Evolutionary conservation across 495 filamentous ascomycete genomes (phyloP), one percentile per base, ranked within the genome.

Genomic region (Aspergillus leporis): DNA sequence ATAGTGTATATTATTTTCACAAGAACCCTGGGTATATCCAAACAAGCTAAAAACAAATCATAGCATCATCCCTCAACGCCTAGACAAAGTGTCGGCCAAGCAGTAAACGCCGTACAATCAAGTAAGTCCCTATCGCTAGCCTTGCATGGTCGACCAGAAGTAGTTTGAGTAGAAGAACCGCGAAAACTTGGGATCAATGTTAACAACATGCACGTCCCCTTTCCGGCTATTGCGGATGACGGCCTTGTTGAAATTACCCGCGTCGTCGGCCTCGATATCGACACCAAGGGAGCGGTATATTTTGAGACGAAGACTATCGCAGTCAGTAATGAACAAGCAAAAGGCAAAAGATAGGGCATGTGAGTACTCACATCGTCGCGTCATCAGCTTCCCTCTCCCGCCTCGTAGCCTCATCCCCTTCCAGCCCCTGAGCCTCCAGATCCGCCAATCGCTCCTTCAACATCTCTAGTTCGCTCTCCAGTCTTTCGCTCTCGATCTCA

Each of bases 141-240:
- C 70, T 74, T 81, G 92, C 71, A 96, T 81, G n/a, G 82, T 90
- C 66, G 88, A 83, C 94, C 94, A 98, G 66, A 98, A 93, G 65
- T 96, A 96, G 65, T 96, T 94, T 23, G 92, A 88, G 69, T 98
- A 97, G 70, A 95, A 98, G 74, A 88, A 92, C 55, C 85, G 82
- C 55, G 90, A 92, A 67, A 97, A 92, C 73, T 93, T 96, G 50
- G 89, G 83, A 66, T 97, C 93, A 61, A 98, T 87, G 66, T 97
- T 96, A 50, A 98, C 87, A 30, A 98, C 90, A 70, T 96, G 90
- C 54, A 97, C 90, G 71, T 97, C 94, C 30, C 92, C 93, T 74
- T 91, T 92, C 56, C 83, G 81, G 60, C 85, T 87, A 73, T 95
- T 96, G 55, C 93, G 81, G 61, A 98, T 88, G 48, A 97, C 84